Base-by-base conservation (phyloP, 306 rosid genomes). In the Dalbergia oliveri region DNA sequence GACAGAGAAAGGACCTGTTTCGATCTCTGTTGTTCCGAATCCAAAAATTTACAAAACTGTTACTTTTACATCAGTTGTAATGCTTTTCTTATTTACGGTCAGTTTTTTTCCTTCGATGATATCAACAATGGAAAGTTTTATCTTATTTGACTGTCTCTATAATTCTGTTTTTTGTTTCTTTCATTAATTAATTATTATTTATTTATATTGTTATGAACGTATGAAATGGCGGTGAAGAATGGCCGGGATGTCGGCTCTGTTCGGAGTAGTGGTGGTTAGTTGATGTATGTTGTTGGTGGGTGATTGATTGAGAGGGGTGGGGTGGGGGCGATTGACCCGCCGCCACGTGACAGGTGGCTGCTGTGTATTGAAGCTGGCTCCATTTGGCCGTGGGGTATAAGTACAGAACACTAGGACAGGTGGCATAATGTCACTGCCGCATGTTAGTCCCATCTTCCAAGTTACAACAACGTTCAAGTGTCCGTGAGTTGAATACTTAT, bases 1-100 rank as follows among this genome's bases (percentile, higher is more conserved):
- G 74, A 83, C 86, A 54, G 89, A 65, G 75, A 60, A 73, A 86
- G 87, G 41, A 37, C 16, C 44, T 11, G 81, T 85, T 85, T 66
- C 73, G 19, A 41, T 74, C 57, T 54, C 81, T 83, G 91, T 83
- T 81, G 89, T 88, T 85, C 65, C 43, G 6, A 15, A 54, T 8
- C 26, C 60, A 16, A 16, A 18, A 3, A 57, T 15, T 51, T 16
- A 53, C 0, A 18, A 57, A 69, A 41, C 76, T 76, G 44, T 56
- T 69, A n/a, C 60, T 54, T 37, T 37, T n/a, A 4, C 11, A 34
- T 63, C 47, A 41, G 75, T 13, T 73, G 79, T 86, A 81, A 66
- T 79, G 59, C 15, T 3, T 16, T 53, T 19, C 11, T 66, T 39
- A 31, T 56, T 65, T 82, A 50, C 18, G 45, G 79, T 10, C 33